Conservation (phyloP, 371 early-diverging fungal genomes). For the Circinella umbellata region DNA sequence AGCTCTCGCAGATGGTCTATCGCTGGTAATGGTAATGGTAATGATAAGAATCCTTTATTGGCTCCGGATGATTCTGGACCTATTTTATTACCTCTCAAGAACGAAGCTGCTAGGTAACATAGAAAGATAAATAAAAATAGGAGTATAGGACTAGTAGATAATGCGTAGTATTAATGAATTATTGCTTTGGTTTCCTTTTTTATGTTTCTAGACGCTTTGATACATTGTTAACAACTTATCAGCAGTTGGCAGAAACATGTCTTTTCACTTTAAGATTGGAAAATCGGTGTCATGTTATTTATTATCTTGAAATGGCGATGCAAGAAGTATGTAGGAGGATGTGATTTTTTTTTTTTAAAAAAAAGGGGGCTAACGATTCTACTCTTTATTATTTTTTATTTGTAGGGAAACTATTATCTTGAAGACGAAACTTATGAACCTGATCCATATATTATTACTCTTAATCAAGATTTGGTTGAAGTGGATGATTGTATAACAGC, state of each 20-base stretch:
- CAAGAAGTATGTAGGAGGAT: slow-evolving; percentile 72
- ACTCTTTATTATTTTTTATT: not conserved
- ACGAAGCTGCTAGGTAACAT: slow-evolving; percentile 45
- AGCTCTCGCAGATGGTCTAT: slow-evolving; percentile 26
- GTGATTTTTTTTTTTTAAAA: not conserved
- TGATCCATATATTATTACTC: slow-evolving; percentile 82
- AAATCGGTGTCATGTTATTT: slow-evolving; percentile 85
- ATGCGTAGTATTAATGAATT: not conserved
- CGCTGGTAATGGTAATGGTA: slow-evolving; percentile 1
- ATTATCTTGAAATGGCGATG: slow-evolving; percentile 88
- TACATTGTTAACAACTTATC: slow-evolving; percentile 63
- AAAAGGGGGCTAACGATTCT: not conserved
- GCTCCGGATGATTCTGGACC: slow-evolving; percentile 9
- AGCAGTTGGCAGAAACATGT: slow-evolving; percentile 78
- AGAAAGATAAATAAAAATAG: not conserved
- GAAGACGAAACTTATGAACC: slow-evolving; percentile 81
- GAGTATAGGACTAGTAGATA: not conserved
- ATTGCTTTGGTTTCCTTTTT: not conserved
- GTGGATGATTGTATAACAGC: slow-evolving; percentile 75
- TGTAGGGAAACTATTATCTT: slow-evolving; percentile 71
- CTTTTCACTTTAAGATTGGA: slow-evolving; percentile 85
- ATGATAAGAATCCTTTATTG: slow-evolving; percentile 9
- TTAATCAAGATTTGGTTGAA: slow-evolving; percentile 80
- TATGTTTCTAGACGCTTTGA: slow-evolving; percentile 49
- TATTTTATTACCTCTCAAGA: slow-evolving; percentile 37